phyloP scores from a whole-genome alignment of 1,284 basidiomycete genomes.

The Polyporus tsugae region DNA sequence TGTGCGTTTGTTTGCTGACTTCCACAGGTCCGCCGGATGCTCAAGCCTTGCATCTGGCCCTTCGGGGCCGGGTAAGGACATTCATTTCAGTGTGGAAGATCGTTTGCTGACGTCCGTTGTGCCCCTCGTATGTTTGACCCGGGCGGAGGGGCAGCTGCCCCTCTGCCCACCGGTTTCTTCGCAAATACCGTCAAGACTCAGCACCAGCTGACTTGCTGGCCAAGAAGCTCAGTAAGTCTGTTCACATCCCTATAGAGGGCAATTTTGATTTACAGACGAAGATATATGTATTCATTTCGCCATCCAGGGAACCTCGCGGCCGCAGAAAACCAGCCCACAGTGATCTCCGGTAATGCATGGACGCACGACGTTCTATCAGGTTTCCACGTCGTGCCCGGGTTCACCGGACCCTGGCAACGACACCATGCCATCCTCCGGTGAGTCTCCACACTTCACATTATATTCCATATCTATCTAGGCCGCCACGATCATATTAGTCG shows the following conservation, averaged over 20 bases:
- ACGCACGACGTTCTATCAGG: not conserved
- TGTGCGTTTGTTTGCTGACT: not conserved
- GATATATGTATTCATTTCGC: not conserved
- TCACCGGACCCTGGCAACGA: not conserved
- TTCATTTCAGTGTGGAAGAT: no score
- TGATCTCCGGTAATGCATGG: not conserved
- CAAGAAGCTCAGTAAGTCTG: conserved; percentile 1
- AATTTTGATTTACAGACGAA: not conserved
- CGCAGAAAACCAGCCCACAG: not conserved
- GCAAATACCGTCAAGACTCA: not conserved
- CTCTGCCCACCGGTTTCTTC: not conserved
- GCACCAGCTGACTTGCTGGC: not conserved
- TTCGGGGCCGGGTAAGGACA: not conserved
- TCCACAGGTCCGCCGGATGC: not conserved
- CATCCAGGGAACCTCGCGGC: not conserved
- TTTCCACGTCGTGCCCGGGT: conserved; percentile 1
- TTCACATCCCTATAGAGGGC: not conserved
- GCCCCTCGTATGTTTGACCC: no score
- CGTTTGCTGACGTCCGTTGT: not conserved
- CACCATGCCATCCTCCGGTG: not conserved
- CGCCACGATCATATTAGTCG: not conserved
- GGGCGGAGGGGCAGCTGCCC: not conserved
- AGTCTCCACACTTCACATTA: not conserved
- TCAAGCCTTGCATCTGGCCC: not conserved
- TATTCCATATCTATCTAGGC: not conserved